A percentile compares a stretch with the other conserved stretches of the same genome.
phyloP scores from a whole-genome alignment of 2,329 filamentous ascomycete species.

The Calonectria pauciramosa region DNA sequence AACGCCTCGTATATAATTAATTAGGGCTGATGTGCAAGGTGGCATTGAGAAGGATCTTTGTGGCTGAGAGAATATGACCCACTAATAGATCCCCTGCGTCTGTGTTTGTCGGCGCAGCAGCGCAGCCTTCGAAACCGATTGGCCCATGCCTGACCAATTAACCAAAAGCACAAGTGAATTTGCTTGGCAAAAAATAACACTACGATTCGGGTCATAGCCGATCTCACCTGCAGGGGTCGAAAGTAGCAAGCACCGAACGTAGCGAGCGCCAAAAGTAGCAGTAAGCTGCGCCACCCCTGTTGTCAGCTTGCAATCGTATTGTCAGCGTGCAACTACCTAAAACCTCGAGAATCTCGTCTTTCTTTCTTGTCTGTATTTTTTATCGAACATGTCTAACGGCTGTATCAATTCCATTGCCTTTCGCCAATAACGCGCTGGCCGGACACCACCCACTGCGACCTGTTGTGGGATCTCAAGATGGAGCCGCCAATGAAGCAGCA shows the following conservation, averaged over 20 bases:
- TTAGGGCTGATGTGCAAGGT: background rate
- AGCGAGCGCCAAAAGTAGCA: background rate
- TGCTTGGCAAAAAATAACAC: background rate
- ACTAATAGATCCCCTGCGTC: background rate
- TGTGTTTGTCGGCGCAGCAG: background rate
- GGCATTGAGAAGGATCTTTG: background rate
- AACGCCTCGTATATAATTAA: background rate
- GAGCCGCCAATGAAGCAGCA: background rate
- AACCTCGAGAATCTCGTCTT: background rate
- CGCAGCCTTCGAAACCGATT: background rate
- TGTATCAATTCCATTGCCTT: no score
- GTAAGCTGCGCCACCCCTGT: background rate
- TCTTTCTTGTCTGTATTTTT: background rate
- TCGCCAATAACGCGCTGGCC: background rate
- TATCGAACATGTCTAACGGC: background rate
- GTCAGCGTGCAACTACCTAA: background rate
- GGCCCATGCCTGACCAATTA: background rate
- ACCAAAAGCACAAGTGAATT: background rate
- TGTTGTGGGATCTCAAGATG: background rate
- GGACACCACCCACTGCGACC: background rate
- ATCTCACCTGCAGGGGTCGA: background rate
- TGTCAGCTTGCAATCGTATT: background rate
- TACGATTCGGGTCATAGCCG: background rate
- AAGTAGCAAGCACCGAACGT: background rate
- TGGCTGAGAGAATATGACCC: background rate